Percentiles rank a stretch among this genome's conserved stretches.
Evolutionary conservation across 768 basidiomycete genomes (phyloP).

Genomic region (Calvatia gigantea): DNA sequence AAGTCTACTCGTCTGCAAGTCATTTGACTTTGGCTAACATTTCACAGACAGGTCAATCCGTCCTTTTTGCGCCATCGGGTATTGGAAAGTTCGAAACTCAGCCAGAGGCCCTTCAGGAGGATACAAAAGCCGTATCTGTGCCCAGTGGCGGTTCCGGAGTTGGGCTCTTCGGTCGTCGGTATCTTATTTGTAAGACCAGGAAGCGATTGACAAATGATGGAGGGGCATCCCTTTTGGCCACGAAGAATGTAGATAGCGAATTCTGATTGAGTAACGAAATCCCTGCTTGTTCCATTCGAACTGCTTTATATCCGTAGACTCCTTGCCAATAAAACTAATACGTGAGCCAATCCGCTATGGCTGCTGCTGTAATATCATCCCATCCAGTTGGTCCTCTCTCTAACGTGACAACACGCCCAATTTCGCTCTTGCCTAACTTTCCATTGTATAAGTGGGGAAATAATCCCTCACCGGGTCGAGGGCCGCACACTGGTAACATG

Average conservation of each 20-base stretch:
- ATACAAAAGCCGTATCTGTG: not conserved
- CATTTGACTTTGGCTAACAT: not conserved
- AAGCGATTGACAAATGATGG: conserved; percentile 61
- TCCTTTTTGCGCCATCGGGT: conserved; percentile 65
- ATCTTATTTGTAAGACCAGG: conserved; percentile 58
- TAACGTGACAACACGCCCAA: conserved; percentile 35
- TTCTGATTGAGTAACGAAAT: not conserved
- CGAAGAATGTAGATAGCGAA: conserved; percentile 17
- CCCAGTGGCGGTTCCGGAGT: not conserved
- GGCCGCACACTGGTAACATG: conserved; percentile 31
- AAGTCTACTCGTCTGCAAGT: not conserved
- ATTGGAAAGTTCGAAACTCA: conserved; percentile 35
- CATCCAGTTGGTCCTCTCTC: conserved; percentile 17
- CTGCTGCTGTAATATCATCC: conserved; percentile 19
- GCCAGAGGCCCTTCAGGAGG: not conserved
- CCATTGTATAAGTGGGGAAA: conserved; percentile 57
- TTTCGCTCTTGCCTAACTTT: conserved; percentile 39
- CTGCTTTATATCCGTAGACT: not conserved
- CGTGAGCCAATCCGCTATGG: conserved; percentile 4
- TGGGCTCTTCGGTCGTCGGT: conserved; percentile 53
- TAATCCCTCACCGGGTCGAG: conserved; percentile 38
- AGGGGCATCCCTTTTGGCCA: conserved; percentile 53
- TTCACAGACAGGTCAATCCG: conserved; percentile 64
- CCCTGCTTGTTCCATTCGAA: not conserved
- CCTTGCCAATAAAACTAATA: not conserved